phyloP scores from a whole-genome alignment of 768 basidiomycete genomes.

The Tulasnella sp. region DNA sequence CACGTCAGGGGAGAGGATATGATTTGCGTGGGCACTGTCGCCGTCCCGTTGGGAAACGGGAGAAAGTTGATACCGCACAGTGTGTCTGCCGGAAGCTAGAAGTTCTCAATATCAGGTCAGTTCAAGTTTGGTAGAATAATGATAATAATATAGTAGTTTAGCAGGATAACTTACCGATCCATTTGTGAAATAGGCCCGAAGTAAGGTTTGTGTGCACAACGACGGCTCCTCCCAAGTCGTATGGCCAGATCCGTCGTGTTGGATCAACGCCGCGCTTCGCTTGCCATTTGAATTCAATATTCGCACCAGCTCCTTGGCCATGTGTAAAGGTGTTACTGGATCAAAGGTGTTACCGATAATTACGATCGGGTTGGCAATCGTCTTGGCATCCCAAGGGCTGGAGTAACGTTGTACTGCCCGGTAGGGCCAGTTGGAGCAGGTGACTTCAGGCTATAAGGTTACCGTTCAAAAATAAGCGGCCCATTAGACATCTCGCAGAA shows the following conservation, averaged over 20 bases:
- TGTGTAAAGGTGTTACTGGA: neutral
- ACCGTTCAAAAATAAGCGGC: too few relatives aligned
- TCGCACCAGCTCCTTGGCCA: neutral
- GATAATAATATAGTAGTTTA: neutral
- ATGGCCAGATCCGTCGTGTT: slow-evolving; percentile 14
- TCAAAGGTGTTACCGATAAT: neutral
- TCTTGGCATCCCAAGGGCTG: neutral
- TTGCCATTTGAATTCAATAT: neutral
- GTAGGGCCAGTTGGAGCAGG: neutral
- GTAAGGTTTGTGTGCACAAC: slow-evolving; percentile 6
- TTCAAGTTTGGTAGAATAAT: neutral
- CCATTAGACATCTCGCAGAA: neutral
- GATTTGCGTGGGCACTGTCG: neutral
- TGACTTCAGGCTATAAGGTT: neutral
- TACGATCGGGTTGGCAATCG: neutral
- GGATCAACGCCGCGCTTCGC: slow-evolving; percentile 3
- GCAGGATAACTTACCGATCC: neutral
- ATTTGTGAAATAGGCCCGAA: slow-evolving; percentile 5
- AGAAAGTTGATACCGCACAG: neutral
- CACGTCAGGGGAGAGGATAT: neutral
- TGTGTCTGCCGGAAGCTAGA: neutral
- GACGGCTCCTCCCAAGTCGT: slow-evolving; percentile 6
- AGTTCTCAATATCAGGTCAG: too few relatives aligned
- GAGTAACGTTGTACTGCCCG: neutral
- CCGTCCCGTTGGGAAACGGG: neutral